Percentiles rank a stretch among this genome's conserved stretches.
Evolutionary conservation across 164 flowering plant genomes (phyloP).

Genomic region (Euptelea pleiosperma): DNA sequence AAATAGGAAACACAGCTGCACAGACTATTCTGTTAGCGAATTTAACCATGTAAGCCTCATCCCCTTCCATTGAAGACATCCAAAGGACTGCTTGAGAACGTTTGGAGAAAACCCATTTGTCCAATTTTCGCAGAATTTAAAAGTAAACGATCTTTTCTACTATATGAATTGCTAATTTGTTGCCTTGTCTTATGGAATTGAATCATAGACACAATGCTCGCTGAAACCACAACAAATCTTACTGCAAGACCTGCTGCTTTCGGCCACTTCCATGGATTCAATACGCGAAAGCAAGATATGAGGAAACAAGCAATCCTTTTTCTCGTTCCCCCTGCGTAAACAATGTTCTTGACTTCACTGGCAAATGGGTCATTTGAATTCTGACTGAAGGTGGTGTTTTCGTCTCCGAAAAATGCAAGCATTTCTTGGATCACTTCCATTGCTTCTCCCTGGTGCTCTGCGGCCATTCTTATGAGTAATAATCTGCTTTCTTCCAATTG

Average conservation of each 20-base stretch:
- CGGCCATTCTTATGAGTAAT: slow-evolving; percentile 12
- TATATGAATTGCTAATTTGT: background rate
- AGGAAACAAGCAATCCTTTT: slow-evolving; percentile 1
- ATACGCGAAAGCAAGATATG: slow-evolving; percentile 9
- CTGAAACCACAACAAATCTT: slow-evolving; percentile 10
- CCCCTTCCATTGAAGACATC: slow-evolving; percentile 24
- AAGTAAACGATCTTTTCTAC: background rate
- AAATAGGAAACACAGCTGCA: background rate
- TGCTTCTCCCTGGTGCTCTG: slow-evolving; percentile 18
- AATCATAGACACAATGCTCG: slow-evolving; percentile 10
- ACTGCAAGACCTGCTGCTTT: slow-evolving; percentile 12
- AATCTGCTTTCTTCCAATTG: slow-evolving; percentile 26
- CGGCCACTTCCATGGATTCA: slow-evolving; percentile 18
- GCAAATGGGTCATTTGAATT: background rate
- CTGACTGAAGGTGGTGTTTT: background rate
- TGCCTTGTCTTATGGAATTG: slow-evolving; percentile 6
- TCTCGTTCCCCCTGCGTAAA: background rate
- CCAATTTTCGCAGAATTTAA: background rate
- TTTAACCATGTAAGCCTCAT: slow-evolving; percentile 1
- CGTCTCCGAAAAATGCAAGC: slow-evolving; percentile 15
- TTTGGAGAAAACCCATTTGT: background rate
- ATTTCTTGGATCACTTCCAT: slow-evolving; percentile 19
- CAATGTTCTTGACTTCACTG: no score
- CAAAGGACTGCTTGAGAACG: slow-evolving; percentile 11
- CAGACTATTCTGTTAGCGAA: background rate